These are phyloP conservation scores for Carex sylvatica DNA, from an alignment of 202 grass and related monocot genomes.

Conservation along the genomic window DNA sequence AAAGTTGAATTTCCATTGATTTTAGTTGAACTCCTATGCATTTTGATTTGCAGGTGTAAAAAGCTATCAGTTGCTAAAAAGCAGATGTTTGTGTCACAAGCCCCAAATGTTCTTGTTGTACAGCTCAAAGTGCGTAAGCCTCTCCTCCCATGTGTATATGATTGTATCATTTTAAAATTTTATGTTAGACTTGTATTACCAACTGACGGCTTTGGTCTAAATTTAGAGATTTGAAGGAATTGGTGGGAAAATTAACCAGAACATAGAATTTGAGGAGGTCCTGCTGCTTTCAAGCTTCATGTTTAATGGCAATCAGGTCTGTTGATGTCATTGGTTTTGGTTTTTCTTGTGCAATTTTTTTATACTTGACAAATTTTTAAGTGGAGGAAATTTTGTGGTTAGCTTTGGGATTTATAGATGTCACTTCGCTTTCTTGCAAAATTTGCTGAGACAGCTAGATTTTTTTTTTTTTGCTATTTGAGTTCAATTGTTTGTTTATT, in stretches of 20 bases:
- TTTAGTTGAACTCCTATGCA: neutral
- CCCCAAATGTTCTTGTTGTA: conserved; percentile 95
- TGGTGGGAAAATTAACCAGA: conserved; percentile 89
- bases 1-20: conserved; percentile 7
- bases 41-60: conserved; percentile 60
- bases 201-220: conserved; percentile 18
- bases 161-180: conserved; percentile 18
- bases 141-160: conserved; percentile 13
- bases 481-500: neutral
- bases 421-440: conserved; percentile 8
- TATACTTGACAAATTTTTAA: neutral
- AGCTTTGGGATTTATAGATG: neutral
- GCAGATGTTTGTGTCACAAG: conserved; percentile 83
- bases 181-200: conserved; percentile 29
- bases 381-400: neutral
- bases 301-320: conserved; percentile 70
- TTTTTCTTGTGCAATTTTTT: conserved; percentile 13
- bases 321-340: conserved; percentile 3
- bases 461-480: neutral
- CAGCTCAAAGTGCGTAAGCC: conserved; percentile 75
- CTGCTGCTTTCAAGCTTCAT: conserved; percentile 87
- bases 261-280: conserved; percentile 82
- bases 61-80: conserved; percentile 86
- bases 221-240: conserved; percentile 91
- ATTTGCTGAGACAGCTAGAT: neutral